A percentile compares a stretch with the other conserved stretches of the same genome.
phyloP scores from a whole-genome alignment of 2,329 filamentous ascomycete species.

The Knufia fluminis region DNA sequence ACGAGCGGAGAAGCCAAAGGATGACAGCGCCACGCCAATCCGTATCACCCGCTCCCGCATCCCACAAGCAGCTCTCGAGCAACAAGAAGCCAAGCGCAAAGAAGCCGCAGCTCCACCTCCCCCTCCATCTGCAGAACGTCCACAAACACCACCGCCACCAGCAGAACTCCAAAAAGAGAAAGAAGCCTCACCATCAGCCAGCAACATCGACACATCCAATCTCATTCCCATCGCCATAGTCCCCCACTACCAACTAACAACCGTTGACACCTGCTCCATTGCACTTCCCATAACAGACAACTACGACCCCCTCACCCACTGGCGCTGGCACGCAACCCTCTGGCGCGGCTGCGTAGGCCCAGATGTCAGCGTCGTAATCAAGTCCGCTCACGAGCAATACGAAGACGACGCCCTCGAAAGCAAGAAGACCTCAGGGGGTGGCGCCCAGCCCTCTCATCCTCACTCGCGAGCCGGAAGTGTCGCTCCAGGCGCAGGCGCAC shows the following conservation, averaged over 20 bases:
- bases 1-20: not conserved
- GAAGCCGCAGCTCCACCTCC: not conserved
- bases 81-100: not conserved
- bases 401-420: slow-evolving; percentile 30
- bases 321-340: slow-evolving; percentile 92
- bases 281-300: slow-evolving; percentile 64
- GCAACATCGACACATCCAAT: not conserved
- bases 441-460: not conserved
- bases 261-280: slow-evolving; percentile 66
- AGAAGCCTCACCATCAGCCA: slow-evolving; percentile 14
- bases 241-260: slow-evolving; percentile 68
- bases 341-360: slow-evolving; percentile 81
- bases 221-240: slow-evolving; percentile 63
- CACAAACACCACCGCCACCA: slow-evolving; percentile 19
- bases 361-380: slow-evolving; percentile 48
- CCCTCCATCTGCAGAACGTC: slow-evolving; percentile 1
- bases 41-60: slow-evolving; percentile 6
- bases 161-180: slow-evolving; percentile 14
- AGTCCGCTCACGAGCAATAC: slow-evolving; percentile 30
- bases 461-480: not conserved
- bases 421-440: slow-evolving; percentile 39
- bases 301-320: slow-evolving; percentile 80
- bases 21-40: not conserved
- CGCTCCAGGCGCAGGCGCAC: not conserved
- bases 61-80: not conserved